phyloP scores from a whole-genome alignment of 164 flowering plant species.

The Cinnamomum chago region DNA sequence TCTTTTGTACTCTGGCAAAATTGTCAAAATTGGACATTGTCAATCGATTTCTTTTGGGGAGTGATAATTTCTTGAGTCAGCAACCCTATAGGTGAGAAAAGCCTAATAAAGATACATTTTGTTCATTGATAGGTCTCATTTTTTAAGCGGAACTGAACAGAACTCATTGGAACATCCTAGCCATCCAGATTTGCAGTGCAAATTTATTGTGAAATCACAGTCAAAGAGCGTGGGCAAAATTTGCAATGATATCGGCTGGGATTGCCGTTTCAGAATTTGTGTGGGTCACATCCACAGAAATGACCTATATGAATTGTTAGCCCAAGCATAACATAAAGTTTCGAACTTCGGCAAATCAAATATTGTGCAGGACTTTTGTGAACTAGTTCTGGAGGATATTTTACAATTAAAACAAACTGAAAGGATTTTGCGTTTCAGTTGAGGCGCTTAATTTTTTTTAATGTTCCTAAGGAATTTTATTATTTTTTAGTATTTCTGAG shows the following conservation, averaged over 20 bases:
- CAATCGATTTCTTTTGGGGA: no score
- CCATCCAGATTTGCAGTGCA: neutral
- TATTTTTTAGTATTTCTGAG: no score
- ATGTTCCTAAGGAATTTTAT: neutral
- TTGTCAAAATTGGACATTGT: no score
- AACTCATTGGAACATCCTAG: neutral
- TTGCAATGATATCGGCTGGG: neutral
- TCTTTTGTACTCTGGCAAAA: no score
- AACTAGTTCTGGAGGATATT: no score
- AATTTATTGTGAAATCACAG: neutral
- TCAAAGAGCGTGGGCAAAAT: neutral
- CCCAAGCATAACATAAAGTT: no score
- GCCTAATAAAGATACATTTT: neutral
- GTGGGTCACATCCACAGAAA: neutral
- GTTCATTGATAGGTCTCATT: neutral
- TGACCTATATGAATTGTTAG: neutral
- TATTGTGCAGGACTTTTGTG: neutral
- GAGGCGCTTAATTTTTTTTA: neutral
- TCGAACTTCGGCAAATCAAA: no score
- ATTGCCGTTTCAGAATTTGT: neutral
- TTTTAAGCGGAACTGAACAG: neutral
- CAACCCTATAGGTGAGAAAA: neutral
- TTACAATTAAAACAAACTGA: no score
- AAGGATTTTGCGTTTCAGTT: no score
- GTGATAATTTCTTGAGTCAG: no score